Evolutionary conservation across 768 basidiomycete species (phyloP).

Genomic region (Cystofilobasidium bisporidii): DNA sequence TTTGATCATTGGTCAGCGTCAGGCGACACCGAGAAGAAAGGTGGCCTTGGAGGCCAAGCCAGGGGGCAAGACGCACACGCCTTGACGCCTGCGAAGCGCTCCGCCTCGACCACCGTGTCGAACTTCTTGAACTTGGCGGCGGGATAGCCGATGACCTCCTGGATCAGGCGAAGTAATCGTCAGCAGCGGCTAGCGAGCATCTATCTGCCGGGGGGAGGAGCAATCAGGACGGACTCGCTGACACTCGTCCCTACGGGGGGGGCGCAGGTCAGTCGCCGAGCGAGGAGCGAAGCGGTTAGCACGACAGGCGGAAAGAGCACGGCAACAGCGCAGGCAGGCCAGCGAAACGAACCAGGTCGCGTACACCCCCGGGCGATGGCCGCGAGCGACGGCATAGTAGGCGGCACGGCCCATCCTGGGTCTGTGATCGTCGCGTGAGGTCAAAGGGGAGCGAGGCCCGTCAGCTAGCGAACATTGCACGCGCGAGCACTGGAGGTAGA

Average conservation of each 20-base stretch:
- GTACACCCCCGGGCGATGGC: not conserved
- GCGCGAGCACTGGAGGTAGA: too few species aligned
- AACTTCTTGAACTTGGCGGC: conserved; percentile 12
- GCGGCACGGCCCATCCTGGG: not conserved
- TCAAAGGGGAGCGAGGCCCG: too few species aligned
- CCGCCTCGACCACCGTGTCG: not conserved
- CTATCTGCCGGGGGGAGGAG: not conserved
- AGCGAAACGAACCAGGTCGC: not conserved
- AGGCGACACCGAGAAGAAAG: not conserved
- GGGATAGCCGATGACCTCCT: conserved; percentile 6
- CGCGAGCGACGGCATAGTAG: not conserved
- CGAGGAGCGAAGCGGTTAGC: too few species aligned
- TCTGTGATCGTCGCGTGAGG: not conserved
- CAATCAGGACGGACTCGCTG: not conserved
- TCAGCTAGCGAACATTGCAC: too few species aligned
- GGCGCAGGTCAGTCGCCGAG: too few species aligned
- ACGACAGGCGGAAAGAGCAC: too few species aligned
- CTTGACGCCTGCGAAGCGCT: conserved; percentile 7
- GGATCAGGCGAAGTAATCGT: not conserved
- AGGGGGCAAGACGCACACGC: not conserved
- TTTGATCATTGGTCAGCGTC: too few species aligned
- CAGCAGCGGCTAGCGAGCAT: too few species aligned
- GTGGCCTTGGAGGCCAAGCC: not conserved
- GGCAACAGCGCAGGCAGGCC: not conserved
- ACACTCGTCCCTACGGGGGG: not conserved